Evolutionary conservation across 2,329 filamentous ascomycete species (phyloP).

Genomic region (Magnaporthiopsis incrustans): DNA sequence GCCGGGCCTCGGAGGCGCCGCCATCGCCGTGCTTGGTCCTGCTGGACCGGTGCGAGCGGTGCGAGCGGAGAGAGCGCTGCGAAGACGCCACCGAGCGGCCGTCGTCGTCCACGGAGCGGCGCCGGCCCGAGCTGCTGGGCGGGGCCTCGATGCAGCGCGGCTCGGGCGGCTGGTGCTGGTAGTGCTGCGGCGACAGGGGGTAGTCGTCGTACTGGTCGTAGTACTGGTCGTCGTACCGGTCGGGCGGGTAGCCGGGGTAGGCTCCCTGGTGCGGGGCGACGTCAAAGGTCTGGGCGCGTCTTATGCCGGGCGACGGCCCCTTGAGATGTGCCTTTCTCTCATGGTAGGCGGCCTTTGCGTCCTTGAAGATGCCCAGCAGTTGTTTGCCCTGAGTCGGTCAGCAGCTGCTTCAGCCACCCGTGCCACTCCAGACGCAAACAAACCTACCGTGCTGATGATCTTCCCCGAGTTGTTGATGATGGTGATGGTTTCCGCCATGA

Average conservation of each 20-base stretch:
- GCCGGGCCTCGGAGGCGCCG: conserved; percentile 16
- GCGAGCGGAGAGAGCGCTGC: conserved; percentile 32
- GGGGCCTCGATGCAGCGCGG: conserved; percentile 18
- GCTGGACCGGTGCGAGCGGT: conserved; percentile 29
- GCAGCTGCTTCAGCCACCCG: background rate
- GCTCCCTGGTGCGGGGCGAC: conserved; percentile 17
- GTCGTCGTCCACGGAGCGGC: conserved; percentile 21
- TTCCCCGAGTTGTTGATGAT: conserved; percentile 89
- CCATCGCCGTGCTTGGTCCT: conserved; percentile 21
- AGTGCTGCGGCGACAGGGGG: conserved; percentile 9
- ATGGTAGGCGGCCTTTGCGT: conserved; percentile 79
- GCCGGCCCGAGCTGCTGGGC: conserved; percentile 9
- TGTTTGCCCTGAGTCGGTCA: conserved; percentile 64
- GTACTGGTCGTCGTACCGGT: conserved; percentile 17
- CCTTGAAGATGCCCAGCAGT: conserved; percentile 82
- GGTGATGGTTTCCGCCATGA: conserved; percentile 64
- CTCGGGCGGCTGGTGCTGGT: conserved; percentile 8
- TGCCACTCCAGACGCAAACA: background rate
- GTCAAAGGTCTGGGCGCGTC: conserved; percentile 54
- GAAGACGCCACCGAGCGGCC: conserved; percentile 21
- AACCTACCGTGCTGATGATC: conserved; percentile 72
- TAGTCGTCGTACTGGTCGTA: conserved; percentile 17
- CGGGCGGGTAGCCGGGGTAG: conserved; percentile 3
- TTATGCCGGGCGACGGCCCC: conserved; percentile 37
- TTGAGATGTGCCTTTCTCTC: conserved; percentile 80